Base-by-base conservation (phyloP, 208 protist species). In the Lotmaria passim region DNA sequence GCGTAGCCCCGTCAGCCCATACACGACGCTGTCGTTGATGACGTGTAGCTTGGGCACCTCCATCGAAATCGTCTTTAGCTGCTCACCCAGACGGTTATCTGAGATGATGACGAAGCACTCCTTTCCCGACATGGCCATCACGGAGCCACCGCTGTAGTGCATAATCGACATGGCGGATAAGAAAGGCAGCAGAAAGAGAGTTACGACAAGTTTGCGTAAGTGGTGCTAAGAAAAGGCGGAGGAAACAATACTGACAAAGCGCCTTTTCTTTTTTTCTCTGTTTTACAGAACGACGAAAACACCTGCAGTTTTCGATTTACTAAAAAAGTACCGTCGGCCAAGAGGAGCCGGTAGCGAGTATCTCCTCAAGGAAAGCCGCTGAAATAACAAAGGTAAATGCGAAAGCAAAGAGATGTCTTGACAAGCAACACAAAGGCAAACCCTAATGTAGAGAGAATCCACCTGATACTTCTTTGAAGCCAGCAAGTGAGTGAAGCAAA, bases 101-200 rank as follows among this genome's bases (percentile, higher is more conserved):
- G 93, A 91, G 19, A 98, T 97, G 65, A 99, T 99, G 8, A 98
- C 98, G 55, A 99, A 98, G 85, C 98, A 99, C 79, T 98, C 91
- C 76, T 99, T 99, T 12, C 99, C 99, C 0, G 89, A 86, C 98
- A 99, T 99, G 23, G 97, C 98, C 73, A 99, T 56, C 51, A 98
- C 86, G 39, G 97, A 98, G 63, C 96, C 97, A 52, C 98, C 98
- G 79, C 98, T 99, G 87, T 99, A 98, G 50, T 87, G 67, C 51
- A 97, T 75, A 73, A 97, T 98, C 21, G 89, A 96, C 93, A 97
- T 97, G 36, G 28, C 10, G n/a, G 34, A 28, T 12, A 19, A 50
- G 21, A 36, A 30, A 44, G 11, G 46, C 2, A 19, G 28, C 36
- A n/a, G 24, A 31, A 38, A 23, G 17, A 38, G 57, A 69, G 23